A percentile compares a stretch with the other conserved stretches of the same genome.
phyloP scores from a whole-genome alignment of 1,284 basidiomycete genomes.

The Trametes polyzona region DNA sequence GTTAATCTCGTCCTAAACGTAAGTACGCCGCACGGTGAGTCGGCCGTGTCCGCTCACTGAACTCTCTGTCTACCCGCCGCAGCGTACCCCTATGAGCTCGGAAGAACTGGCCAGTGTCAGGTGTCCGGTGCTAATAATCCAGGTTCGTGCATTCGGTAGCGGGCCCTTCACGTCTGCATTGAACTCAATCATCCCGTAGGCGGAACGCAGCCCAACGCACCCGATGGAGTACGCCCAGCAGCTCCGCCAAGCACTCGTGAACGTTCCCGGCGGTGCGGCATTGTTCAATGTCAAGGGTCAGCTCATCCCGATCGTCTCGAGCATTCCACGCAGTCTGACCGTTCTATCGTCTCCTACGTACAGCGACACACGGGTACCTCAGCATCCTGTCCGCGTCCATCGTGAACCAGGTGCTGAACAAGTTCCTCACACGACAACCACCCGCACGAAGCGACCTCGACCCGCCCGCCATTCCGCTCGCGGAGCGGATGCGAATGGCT shows the following conservation, averaged over 20 bases:
- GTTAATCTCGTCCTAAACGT: constrained; percentile 64
- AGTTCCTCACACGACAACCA: constrained; percentile 62
- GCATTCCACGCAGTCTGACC: constrained; percentile 8
- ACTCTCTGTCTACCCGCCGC: no score
- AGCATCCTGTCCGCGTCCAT: constrained; percentile 61
- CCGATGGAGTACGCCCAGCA: constrained; percentile 61
- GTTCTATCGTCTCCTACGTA: neutral
- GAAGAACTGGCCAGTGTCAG: constrained; percentile 54
- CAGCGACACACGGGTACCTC: constrained; percentile 55
- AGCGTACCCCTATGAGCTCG: constrained; percentile 58
- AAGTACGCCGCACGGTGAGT: constrained; percentile 27
- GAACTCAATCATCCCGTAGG: constrained; percentile 41
- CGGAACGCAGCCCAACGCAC: constrained; percentile 59
- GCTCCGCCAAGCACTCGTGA: constrained; percentile 51
- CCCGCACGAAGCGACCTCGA: constrained; percentile 50
- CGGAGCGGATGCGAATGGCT: constrained; percentile 57
- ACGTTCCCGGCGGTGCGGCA: constrained; percentile 50
- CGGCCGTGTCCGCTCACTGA: no score
- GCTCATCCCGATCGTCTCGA: constrained; percentile 18
- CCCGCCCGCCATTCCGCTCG: constrained; percentile 36
- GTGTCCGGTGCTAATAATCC: constrained; percentile 72
- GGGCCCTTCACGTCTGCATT: neutral
- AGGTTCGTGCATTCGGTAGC: constrained; percentile 45
- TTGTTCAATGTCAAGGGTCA: constrained; percentile 69
- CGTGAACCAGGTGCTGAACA: constrained; percentile 64